Evolutionary conservation across 2,329 filamentous ascomycete species (phyloP).

Genomic region (Xylariaceae sp.): DNA sequence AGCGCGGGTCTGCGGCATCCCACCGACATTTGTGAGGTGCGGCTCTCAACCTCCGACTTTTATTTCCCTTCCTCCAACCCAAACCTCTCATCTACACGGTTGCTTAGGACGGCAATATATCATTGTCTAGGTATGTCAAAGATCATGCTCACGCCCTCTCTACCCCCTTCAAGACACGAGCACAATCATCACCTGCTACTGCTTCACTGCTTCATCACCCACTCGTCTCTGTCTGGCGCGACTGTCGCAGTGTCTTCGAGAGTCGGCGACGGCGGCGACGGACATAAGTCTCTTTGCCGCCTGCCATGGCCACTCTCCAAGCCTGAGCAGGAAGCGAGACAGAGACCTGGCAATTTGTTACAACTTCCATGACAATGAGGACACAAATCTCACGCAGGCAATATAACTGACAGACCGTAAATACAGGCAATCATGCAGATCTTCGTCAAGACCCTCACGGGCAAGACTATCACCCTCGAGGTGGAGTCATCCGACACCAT

Average conservation of each 20-base stretch:
- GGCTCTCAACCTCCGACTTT: slow-evolving; percentile 19
- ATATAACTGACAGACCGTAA: slow-evolving; percentile 16
- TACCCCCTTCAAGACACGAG: background rate
- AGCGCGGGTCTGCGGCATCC: slow-evolving; percentile 14
- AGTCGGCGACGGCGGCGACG: too few species aligned
- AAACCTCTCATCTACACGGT: slow-evolving; percentile 50
- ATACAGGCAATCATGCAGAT: slow-evolving; percentile 68
- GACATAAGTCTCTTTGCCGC: too few species aligned
- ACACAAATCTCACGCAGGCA: too few species aligned
- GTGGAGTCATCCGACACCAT: slow-evolving; percentile 99
- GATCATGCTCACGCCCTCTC: background rate
- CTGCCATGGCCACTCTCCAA: too few species aligned
- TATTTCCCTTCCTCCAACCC: slow-evolving; percentile 28
- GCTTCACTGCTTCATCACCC: background rate
- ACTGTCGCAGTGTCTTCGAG: too few species aligned
- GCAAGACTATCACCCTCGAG: slow-evolving; percentile 99
- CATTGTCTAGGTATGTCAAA: slow-evolving; percentile 59
- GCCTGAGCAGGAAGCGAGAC: too few species aligned
- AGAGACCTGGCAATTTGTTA: too few species aligned
- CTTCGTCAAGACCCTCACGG: slow-evolving; percentile 86
- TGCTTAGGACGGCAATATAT: slow-evolving; percentile 60
- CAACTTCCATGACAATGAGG: too few species aligned
- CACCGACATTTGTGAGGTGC: slow-evolving; percentile 15
- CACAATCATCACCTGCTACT: too few species aligned
- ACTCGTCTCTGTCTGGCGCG: too few species aligned